phyloP scores from a whole-genome alignment of 2,329 filamentous ascomycete species.

The Fusarium chuoi region DNA sequence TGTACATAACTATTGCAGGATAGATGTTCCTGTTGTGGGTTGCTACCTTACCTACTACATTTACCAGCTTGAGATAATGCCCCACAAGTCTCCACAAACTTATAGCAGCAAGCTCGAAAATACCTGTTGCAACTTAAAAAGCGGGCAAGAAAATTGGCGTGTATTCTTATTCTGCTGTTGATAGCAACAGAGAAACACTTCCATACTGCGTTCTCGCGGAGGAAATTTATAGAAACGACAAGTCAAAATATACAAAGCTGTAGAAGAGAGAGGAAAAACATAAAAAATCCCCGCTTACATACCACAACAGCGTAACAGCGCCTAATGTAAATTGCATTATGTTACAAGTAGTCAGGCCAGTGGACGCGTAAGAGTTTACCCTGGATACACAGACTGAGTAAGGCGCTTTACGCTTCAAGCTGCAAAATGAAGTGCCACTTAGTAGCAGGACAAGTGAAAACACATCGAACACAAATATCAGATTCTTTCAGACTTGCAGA shows the following conservation, averaged over 20 bases:
- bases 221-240: background rate
- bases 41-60: background rate
- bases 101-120: conserved; percentile 1
- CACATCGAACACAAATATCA: background rate
- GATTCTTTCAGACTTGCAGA: conserved; percentile 5
- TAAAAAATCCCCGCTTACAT: background rate
- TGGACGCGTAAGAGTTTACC: conserved; percentile 15
- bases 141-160: background rate
- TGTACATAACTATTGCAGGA: background rate
- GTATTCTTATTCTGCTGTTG: background rate
- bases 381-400: background rate
- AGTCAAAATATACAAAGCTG: background rate
- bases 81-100: conserved; percentile 11
- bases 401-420: background rate
- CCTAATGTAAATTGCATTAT: background rate
- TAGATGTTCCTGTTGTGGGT: background rate
- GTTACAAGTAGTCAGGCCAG: background rate
- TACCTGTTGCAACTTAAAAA: background rate
- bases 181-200: background rate
- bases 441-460: conserved; percentile 6
- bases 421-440: background rate
- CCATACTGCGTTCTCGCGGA: background rate
- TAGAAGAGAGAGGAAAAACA: background rate
- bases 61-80: background rate
- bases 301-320: background rate